Evolutionary conservation across 2,329 filamentous ascomycete genomes (phyloP), one percentile per base, ranked within the genome.

Genomic region (Fusarium sp.): DNA sequence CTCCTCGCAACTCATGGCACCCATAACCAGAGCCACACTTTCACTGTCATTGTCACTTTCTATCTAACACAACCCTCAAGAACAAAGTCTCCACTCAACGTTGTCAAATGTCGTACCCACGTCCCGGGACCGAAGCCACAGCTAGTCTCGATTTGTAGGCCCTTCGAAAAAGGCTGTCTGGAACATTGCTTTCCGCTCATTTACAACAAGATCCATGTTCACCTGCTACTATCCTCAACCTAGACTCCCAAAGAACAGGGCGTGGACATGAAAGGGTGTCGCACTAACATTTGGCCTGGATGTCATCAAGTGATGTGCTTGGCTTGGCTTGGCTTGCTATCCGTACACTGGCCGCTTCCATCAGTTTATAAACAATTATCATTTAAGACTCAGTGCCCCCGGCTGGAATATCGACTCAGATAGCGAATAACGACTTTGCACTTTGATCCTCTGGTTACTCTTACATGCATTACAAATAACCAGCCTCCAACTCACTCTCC

Each of bases 381-480:
- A 70, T 73, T 74, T 74, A 73, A 71, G 70, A 62, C 61, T 71
- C 62, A 57, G 53, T 65, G 30, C 40, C 62, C 68, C 71, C 72
- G 57, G 46, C 70, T 57, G 32, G 47, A 49, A 17, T 47, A 35
- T 37, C 43, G 33, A 39, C 33, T 55, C 39, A 52, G 19, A 32
- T 53, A 53, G 30, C 40, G 19, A 20, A 20, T 46, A 45, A 44
- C 59, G 11, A 43, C 52, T 66, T 33, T 33, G 46, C n/a, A 27
- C 52, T 54, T 55, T 43, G n/a, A 33, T 51, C 35, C 17, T 47
- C 33, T 46, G 49, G 40, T 49, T 49, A 20, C 46, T 59, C 32
- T 55, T 43, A 17, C 23, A 45, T 49, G 37, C 30, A 25, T 32
- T 22, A 44, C 23, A 37, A 53, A 56, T 40, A 32, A 19, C 35